Base-by-base conservation (phyloP, 768 basidiomycete genomes). In the Cantharellus anzutake region DNA sequence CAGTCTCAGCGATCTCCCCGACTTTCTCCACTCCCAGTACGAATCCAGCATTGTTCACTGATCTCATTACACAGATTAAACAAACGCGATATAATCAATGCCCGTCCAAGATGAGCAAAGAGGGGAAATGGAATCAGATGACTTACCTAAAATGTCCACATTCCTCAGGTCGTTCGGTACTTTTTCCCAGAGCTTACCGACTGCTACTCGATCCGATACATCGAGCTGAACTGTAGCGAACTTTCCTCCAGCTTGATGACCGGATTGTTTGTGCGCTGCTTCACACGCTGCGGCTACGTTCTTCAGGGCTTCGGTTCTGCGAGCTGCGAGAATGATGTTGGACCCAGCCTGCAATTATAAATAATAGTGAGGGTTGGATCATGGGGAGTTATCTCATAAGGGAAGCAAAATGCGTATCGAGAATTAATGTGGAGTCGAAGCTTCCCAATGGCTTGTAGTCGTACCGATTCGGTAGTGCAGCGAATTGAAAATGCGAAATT, bases 21-120 rank as follows among this genome's bases (percentile, higher is more conserved):
- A 97, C 82, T 48, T 80, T 80, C 62, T 97, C 96, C 7, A 82
- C 71, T 7, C 96, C 96, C 44, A 83, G 77, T 39, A 97, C 96
- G 65, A 83, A 90, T 39, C 96, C 94, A 41, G 96, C 93, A 65
- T 84, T 84, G 68, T 83, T 84, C 51, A 83, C 82, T 74, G 69
- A 63, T 60, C 52, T 7, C 20, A 42, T 29, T 37, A 51, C 44
- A 16, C 29, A 52, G 4, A 61, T 51, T 2, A 4, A 48, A 42
- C 50, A 41, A 41, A 34, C 44, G 3, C 20, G 29, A 14, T 59
- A 40, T 37, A 39, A 16, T 50, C 38, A 16, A 20, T 5, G 41
- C 7, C 4, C 39, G 7, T 11, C 34, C 57, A 14, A 41, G 34
- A 35, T 20, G 34, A 41, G n/a, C 56, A 52, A 50, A 41, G 34